These are phyloP conservation scores for Lantana camara DNA, from an alignment of 257 asterid genomes.

Conservation along the genomic window DNA sequence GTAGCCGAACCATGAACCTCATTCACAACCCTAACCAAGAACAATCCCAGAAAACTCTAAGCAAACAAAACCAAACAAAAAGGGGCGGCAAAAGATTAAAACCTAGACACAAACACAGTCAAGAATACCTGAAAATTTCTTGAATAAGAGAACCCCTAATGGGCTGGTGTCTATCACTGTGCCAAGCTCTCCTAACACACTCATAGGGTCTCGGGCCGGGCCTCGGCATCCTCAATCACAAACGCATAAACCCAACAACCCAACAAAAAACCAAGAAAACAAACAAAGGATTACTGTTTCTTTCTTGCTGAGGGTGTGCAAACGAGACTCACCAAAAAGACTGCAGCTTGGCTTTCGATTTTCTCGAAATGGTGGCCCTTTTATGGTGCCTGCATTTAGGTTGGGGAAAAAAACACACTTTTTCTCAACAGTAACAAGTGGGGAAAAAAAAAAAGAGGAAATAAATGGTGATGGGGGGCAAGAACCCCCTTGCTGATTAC, in stretches of 20 bases:
- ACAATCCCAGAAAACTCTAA: conserved; percentile 20
- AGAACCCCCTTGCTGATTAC: too few relatives aligned
- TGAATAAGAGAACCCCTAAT: conserved; percentile 90
- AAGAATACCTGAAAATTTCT: conserved; percentile 80
- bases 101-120: neutral
- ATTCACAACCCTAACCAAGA: conserved; percentile 64
- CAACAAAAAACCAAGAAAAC: neutral
- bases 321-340: neutral
- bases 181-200: conserved; percentile 98
- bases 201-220: conserved; percentile 95
- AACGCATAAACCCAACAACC: neutral
- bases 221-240: conserved; percentile 69
- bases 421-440: conserved; percentile 8
- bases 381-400: conserved; percentile 29
- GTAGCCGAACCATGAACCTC: conserved; percentile 70
- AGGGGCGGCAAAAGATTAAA: neutral
- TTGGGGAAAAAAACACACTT: neutral
- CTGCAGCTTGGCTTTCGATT: neutral
- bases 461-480: too few relatives aligned
- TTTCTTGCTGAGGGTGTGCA: conserved; percentile 11
- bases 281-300: too few relatives aligned
- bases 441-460: neutral
- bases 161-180: conserved; percentile 87
- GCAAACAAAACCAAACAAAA: too few relatives aligned
- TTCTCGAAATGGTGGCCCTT: neutral